These are phyloP conservation scores for Obba rivulosa DNA, from an alignment of 768 basidiomycete species.

Conservation along the genomic window DNA sequence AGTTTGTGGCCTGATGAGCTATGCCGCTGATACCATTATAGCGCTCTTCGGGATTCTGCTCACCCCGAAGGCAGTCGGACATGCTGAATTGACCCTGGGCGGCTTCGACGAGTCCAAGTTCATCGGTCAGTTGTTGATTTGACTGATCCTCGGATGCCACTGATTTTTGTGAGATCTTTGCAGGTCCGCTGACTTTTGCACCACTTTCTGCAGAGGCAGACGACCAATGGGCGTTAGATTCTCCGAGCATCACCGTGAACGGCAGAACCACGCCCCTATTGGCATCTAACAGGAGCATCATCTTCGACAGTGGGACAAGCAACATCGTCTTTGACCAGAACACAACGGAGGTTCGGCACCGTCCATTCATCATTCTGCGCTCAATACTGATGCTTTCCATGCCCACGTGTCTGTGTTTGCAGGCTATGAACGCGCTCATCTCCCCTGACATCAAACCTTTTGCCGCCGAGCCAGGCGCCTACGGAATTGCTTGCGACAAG, in stretches of 20 bases:
- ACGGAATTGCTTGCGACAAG: constrained; percentile 40
- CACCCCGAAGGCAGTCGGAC: constrained; percentile 30
- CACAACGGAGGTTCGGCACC: constrained; percentile 37
- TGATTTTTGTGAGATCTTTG: neutral
- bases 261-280: constrained; percentile 42
- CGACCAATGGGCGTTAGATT: constrained; percentile 40
- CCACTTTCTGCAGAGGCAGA: constrained; percentile 33
- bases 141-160: neutral
- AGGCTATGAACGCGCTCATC: constrained; percentile 54
- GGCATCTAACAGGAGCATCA: constrained; percentile 36
- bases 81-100: constrained; percentile 49
- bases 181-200: constrained; percentile 40
- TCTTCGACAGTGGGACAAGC: constrained; percentile 55
- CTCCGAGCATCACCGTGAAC: constrained; percentile 44
- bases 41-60: constrained; percentile 49
- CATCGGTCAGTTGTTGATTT: constrained; percentile 26
- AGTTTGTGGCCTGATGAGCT: constrained; percentile 10
- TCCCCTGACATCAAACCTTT: constrained; percentile 50
- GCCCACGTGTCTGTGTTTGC: too few relatives aligned
- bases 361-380: neutral
- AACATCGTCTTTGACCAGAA: constrained; percentile 47
- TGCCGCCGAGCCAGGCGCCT: constrained; percentile 45
- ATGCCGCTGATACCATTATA: constrained; percentile 12
- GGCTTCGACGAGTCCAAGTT: constrained; percentile 50
- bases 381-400: too few relatives aligned